These are phyloP conservation scores for Theileria parva DNA, from an alignment of 169 alveolate species.

Conservation along the genomic window DNA sequence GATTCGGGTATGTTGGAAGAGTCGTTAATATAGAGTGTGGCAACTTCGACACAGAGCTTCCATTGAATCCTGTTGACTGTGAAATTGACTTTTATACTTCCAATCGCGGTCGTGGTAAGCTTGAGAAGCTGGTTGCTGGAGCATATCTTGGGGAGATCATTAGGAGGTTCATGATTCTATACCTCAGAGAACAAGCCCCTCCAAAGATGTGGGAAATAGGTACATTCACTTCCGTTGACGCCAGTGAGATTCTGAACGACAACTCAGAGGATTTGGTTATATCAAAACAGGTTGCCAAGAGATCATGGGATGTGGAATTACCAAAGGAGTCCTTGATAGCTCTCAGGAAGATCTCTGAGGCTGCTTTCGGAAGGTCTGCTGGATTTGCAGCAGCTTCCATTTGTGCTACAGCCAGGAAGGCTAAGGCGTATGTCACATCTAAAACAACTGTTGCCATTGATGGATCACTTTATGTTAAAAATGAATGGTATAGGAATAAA, in stretches of 20 bases:
- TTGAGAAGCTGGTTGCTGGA: constrained; percentile 87
- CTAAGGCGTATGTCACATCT: constrained; percentile 69
- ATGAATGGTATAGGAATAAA: constrained; percentile 79
- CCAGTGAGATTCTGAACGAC: constrained; percentile 75
- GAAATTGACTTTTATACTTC: constrained; percentile 81
- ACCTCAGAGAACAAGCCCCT: constrained; percentile 81
- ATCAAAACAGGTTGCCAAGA: constrained; percentile 64
- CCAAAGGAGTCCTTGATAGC: constrained; percentile 51
- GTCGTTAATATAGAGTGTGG: constrained; percentile 86
- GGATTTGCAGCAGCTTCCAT: constrained; percentile 84
- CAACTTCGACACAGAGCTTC: constrained; percentile 83
- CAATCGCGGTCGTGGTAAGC: constrained; percentile 81
- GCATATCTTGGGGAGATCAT: constrained; percentile 87
- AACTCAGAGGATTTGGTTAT: constrained; percentile 48
- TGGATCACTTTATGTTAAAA: constrained; percentile 83
- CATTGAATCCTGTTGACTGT: constrained; percentile 80
- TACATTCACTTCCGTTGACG: constrained; percentile 74
- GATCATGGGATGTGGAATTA: constrained; percentile 74
- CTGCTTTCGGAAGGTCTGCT: constrained; percentile 82
- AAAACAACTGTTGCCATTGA: constrained; percentile 80
- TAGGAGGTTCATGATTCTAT: constrained; percentile 73
- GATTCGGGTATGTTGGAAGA: constrained; percentile 82
- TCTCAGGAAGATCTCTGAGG: constrained; percentile 72
- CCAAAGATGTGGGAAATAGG: constrained; percentile 74
- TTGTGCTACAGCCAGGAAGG: constrained; percentile 77